phyloP scores from a whole-genome alignment of 805 yeast species.

The Metschnikowia sp. region DNA sequence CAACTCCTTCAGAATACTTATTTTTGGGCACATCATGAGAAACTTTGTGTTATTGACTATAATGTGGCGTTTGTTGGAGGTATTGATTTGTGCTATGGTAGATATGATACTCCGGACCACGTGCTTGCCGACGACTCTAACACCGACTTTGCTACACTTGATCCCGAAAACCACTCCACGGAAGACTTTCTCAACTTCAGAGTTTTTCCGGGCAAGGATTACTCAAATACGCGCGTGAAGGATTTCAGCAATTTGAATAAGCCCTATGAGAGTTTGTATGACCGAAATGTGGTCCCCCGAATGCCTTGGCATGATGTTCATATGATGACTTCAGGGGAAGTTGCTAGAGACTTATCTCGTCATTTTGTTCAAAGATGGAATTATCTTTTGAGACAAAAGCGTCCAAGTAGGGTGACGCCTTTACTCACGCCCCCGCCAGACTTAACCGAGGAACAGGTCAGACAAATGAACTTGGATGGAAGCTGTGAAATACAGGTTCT shows the following conservation, averaged over 20 bases:
- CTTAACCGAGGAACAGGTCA: constrained; percentile 67
- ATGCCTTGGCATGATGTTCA: constrained; percentile 99
- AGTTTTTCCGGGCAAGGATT: constrained; percentile 93
- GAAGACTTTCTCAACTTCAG: constrained; percentile 51
- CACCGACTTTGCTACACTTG: constrained; percentile 31
- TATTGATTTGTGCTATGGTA: constrained; percentile 90
- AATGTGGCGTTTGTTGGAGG: constrained; percentile 93
- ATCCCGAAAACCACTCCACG: constrained; percentile 28
- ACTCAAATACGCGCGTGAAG: constrained; percentile 89
- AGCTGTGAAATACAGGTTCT: constrained; percentile 89
- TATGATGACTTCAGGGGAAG: constrained; percentile 90
- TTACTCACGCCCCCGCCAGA: constrained; percentile 90
- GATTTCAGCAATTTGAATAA: constrained; percentile 79
- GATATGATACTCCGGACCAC: constrained; percentile 96
- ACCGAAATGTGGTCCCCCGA: constrained; percentile 74
- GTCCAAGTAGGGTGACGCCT: constrained; percentile 94
- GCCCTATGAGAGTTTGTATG: constrained; percentile 91
- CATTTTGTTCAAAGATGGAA: constrained; percentile 99
- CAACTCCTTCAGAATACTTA: constrained; percentile 89
- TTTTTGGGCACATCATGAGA: constrained; percentile 99
- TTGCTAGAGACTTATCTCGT: constrained; percentile 87
- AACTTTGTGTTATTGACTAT: constrained; percentile 80
- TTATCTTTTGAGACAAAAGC: constrained; percentile 82
- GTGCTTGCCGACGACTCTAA: constrained; percentile 72
- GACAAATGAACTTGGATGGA: constrained; percentile 61